These are phyloP conservation scores for Rhizopus sp. DNA, from an alignment of 371 early-diverging fungal species.

Conservation along the genomic window DNA sequence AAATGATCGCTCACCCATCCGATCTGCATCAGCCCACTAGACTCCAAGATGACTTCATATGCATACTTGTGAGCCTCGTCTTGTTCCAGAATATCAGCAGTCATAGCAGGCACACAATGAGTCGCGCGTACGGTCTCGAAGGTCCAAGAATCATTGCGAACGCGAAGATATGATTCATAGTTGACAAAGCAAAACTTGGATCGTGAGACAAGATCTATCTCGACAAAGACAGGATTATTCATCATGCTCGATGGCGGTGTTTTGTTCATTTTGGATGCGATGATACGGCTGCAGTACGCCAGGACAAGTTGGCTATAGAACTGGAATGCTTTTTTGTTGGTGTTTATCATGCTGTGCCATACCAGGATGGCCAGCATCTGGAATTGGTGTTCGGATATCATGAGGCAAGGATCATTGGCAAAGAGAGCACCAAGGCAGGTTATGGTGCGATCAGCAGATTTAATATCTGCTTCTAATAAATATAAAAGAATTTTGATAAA, in stretches of 20 bases:
- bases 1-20: slow-evolving; percentile 67
- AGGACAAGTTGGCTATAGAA: slow-evolving; percentile 43
- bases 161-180: slow-evolving; percentile 33
- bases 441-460: slow-evolving; percentile 32
- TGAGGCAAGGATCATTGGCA: neutral
- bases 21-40: slow-evolving; percentile 70
- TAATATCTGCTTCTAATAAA: slow-evolving; percentile 32
- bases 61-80: slow-evolving; percentile 44
- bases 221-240: slow-evolving; percentile 25
- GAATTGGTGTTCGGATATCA: slow-evolving; percentile 26
- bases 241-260: neutral
- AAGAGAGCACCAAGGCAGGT: slow-evolving; percentile 40
- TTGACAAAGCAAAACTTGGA: slow-evolving; percentile 41
- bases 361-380: slow-evolving; percentile 29
- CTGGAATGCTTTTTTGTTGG: slow-evolving; percentile 25
- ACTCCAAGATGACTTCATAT: slow-evolving; percentile 62
- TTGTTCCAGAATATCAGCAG: neutral
- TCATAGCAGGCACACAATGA: slow-evolving; percentile 29
- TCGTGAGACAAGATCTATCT: slow-evolving; percentile 32
- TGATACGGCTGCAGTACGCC: slow-evolving; percentile 28
- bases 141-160: slow-evolving; percentile 64
- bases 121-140: slow-evolving; percentile 67
- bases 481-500: slow-evolving; percentile 42
- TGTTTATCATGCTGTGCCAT: slow-evolving; percentile 29
- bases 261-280: neutral